Base-by-base conservation (phyloP, 2,329 filamentous ascomycete genomes). In the Incumbomyces delicatus region DNA sequence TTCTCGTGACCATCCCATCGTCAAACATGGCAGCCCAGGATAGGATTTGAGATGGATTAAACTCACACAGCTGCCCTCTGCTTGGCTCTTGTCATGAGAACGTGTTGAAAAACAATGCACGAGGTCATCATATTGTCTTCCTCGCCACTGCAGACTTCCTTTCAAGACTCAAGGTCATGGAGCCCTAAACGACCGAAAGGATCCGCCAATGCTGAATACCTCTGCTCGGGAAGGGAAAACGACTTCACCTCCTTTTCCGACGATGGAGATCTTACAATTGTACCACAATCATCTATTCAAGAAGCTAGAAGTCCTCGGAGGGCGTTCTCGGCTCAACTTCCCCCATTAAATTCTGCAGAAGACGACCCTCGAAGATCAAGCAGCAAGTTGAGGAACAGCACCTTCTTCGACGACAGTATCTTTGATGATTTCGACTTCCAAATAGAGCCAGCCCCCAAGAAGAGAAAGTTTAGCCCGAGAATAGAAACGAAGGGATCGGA, bases 401-500 rank as follows among this genome's bases (percentile, higher is more conserved):
- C 27, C 10, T 29, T 13, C 6, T 44, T 64, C 37, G 57, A 60
- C 14, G 58, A 60, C 30, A 51, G 57, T 40, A 58, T 61, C 30
- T 55, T 63, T 41, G 53, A 60, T 6, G 41, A 48, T 11, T 32
- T 51, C 20, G 51, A 53, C 27, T 50, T 51, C 30, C 32, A 34
- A 5, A 41, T 47, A 16, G 44, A 53, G 33, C 47, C 45, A 22
- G 59, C 63, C 0, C 37, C 55, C 0, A 67, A 67, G 48, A 60
- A 58, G 49, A 59, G 58, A 32, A 57, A 59, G 32, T 32, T 62
- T 22, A 64, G 54, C 40, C 46, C 50, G 30, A 27, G 8, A 4
- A 5, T 27, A 8, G 17, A 34, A 1, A 10, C 34, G 17, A 12
- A 16, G 14, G n/a, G 33, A 20, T 27, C 14, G 4, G 36, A 16